These are phyloP conservation scores for Myxozyma nipponensis DNA, from an alignment of 805 yeast species.

Conservation along the genomic window DNA sequence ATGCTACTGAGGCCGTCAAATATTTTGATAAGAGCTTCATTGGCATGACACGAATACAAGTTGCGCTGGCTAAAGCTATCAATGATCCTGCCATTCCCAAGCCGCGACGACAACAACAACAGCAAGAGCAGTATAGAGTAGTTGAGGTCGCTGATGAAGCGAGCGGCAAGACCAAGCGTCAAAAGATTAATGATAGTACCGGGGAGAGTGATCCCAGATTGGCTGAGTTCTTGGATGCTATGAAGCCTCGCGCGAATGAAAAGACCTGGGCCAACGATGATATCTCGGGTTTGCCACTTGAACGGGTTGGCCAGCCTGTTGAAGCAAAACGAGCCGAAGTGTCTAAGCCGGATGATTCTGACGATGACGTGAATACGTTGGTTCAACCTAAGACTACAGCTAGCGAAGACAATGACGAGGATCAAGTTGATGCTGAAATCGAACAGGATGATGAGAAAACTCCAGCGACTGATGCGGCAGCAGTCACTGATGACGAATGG, in stretches of 20 bases:
- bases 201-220: slow-evolving; percentile 54
- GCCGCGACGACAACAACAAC: slow-evolving; percentile 3
- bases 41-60: slow-evolving; percentile 76
- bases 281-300: slow-evolving; percentile 25
- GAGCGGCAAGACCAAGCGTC: slow-evolving; percentile 3
- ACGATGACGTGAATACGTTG: background rate
- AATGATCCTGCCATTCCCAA: slow-evolving; percentile 18
- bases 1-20: slow-evolving; percentile 72
- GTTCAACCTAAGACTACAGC: slow-evolving; percentile 27
- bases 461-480: slow-evolving; percentile 31
- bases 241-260: slow-evolving; percentile 68
- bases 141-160: background rate
- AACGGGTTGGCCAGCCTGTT: slow-evolving; percentile 2
- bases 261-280: slow-evolving; percentile 72
- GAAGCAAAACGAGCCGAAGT: background rate
- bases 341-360: background rate
- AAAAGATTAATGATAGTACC: slow-evolving; percentile 17
- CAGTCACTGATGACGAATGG: slow-evolving; percentile 30
- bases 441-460: slow-evolving; percentile 26
- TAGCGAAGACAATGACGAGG: background rate
- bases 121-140: background rate
- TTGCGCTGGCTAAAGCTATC: slow-evolving; percentile 69
- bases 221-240: slow-evolving; percentile 75
- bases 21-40: slow-evolving; percentile 76
- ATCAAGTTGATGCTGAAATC: slow-evolving; percentile 32